A percentile compares a stretch with the other conserved stretches of the same genome.
These are phyloP conservation scores for Pleurotus tuber-regium DNA, from an alignment of 768 basidiomycete species.

Conservation along the genomic window DNA sequence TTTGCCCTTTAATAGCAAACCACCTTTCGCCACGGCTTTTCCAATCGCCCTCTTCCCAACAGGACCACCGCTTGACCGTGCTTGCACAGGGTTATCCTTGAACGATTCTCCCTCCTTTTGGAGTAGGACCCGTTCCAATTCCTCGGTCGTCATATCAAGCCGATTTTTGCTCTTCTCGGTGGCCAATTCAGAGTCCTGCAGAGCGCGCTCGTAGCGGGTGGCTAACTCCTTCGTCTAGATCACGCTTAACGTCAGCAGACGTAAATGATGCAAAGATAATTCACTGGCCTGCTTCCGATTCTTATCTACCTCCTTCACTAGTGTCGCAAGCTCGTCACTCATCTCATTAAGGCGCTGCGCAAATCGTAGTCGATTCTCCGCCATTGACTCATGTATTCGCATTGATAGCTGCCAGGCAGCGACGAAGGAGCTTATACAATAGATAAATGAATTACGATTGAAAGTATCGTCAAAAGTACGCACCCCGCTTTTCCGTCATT, in stretches of 20 bases:
- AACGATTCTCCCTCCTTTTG: conserved; percentile 95
- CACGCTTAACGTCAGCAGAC: not conserved
- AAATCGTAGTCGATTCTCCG: conserved; percentile 85
- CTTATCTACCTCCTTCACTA: conserved; percentile 93
- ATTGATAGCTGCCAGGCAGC: conserved; percentile 86
- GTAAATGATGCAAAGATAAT: not conserved
- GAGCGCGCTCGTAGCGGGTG: conserved; percentile 78
- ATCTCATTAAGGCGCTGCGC: conserved; percentile 89
- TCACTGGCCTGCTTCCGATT: conserved; percentile 76
- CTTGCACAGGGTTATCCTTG: conserved; percentile 75
- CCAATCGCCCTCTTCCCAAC: conserved; percentile 81
- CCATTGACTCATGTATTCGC: conserved; percentile 86
- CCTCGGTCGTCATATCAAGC: conserved; percentile 88
- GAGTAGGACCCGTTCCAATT: conserved; percentile 86
- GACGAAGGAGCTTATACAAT: conserved; percentile 55
- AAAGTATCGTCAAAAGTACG: conserved; percentile 18
- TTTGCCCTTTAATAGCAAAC: conserved; percentile 85
- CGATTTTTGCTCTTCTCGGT: conserved; percentile 90
- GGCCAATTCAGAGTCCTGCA: conserved; percentile 81
- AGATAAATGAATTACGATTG: not conserved
- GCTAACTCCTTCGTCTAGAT: conserved; percentile 88
- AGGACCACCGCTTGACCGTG: conserved; percentile 53
- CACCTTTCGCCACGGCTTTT: conserved; percentile 90
- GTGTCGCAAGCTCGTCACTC: conserved; percentile 86
- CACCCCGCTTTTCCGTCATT: conserved; percentile 96